Percentiles rank a stretch among this genome's conserved stretches.
Evolutionary conservation across 352 stramenopile genomes (phyloP).

Genomic region (Pythium phragmitis): DNA sequence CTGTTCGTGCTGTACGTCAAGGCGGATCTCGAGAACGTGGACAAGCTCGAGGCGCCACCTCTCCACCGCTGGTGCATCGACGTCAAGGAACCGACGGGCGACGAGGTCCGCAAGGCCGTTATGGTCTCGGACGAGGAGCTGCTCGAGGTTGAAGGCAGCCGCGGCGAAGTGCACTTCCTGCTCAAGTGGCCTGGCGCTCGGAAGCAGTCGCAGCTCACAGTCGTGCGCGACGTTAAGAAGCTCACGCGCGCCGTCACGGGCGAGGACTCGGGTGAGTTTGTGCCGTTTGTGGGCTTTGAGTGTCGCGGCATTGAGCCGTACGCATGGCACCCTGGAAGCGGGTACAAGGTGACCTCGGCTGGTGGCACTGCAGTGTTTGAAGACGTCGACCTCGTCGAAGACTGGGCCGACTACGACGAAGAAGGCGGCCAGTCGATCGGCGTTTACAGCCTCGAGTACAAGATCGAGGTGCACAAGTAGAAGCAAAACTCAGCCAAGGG

Average conservation of each 20-base stretch:
- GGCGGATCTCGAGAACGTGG: slow-evolving; percentile 86
- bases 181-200: slow-evolving; percentile 86
- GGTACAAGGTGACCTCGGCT: slow-evolving; percentile 66
- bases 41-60: slow-evolving; percentile 60
- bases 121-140: slow-evolving; percentile 81
- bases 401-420: slow-evolving; percentile 87
- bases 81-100: slow-evolving; percentile 76
- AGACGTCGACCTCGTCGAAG: slow-evolving; percentile 77
- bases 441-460: slow-evolving; percentile 77
- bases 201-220: slow-evolving; percentile 77
- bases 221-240: slow-evolving; percentile 87
- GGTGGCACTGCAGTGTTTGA: slow-evolving; percentile 67
- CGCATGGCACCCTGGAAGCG: slow-evolving; percentile 78
- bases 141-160: slow-evolving; percentile 69
- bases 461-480: slow-evolving; percentile 82
- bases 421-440: slow-evolving; percentile 77
- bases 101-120: slow-evolving; percentile 76
- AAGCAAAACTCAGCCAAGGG: not conserved
- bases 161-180: slow-evolving; percentile 76
- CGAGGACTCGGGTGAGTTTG: slow-evolving; percentile 67
- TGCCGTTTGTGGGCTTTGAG: slow-evolving; percentile 86
- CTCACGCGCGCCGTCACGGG: slow-evolving; percentile 58
- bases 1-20: slow-evolving; percentile 88
- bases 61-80: slow-evolving; percentile 83
- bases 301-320: slow-evolving; percentile 81